Conservation (phyloP, 441 rosid species). For the Kokia cookei region DNA sequence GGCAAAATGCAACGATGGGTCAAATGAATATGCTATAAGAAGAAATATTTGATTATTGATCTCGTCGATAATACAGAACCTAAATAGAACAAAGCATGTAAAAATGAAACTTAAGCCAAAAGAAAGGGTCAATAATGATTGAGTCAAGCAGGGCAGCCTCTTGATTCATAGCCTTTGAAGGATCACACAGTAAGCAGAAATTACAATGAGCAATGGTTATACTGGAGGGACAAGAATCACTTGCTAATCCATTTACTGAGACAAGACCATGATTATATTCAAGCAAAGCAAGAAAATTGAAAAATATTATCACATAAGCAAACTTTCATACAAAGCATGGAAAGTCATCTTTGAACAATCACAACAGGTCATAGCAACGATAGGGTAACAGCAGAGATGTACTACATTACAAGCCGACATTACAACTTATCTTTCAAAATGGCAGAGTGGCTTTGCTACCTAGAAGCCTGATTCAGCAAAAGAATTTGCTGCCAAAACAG, state of each 20-base stretch:
- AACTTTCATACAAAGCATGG: background rate
- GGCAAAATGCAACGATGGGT: too few relatives aligned
- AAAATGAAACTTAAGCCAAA: background rate
- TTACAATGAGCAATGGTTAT: background rate
- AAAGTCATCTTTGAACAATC: background rate
- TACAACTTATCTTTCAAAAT: conserved; percentile 5
- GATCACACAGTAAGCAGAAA: background rate
- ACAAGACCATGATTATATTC: background rate
- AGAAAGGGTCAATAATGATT: background rate
- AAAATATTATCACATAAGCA: background rate
- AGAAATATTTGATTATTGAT: too few relatives aligned
- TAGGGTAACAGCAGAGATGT: background rate
- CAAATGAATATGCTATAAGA: too few relatives aligned
- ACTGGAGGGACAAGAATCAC: background rate
- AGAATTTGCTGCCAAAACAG: conserved; percentile 1
- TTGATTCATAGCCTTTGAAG: background rate
- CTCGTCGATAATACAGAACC: too few relatives aligned
- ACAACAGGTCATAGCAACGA: background rate
- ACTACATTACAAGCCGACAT: background rate
- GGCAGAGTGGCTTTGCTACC: conserved; percentile 92
- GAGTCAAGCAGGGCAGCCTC: background rate
- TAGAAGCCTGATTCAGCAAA: background rate
- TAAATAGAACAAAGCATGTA: too few relatives aligned
- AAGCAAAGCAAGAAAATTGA: background rate
- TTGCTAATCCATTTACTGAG: background rate